Evolutionary conservation across 176 grass and related monocot genomes (phyloP), one percentile per base, ranked within the genome.

Genomic region (Rhipidocladum racemiflorum): DNA sequence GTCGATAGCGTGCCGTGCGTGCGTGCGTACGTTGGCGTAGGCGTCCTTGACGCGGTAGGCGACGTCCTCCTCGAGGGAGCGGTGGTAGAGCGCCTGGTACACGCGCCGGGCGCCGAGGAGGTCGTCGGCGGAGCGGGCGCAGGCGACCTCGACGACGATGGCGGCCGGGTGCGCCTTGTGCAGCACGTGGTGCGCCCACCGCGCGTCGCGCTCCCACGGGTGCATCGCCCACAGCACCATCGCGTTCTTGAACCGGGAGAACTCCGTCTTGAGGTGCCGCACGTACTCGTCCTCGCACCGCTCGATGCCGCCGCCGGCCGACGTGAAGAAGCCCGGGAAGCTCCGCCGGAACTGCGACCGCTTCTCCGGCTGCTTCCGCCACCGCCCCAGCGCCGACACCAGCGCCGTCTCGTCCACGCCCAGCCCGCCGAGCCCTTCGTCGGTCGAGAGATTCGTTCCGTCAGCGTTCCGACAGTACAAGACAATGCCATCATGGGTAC

Each of bases 21-120:
- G 10, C 9, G 2, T n/a, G 39, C 74, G 51, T 44, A 94, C 87
- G 44, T 30, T 81, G 43, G 76, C 89, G 67, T 72, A 84, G 85
- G 63, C 85, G 60, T 91, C 91, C 80, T 68, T 97, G 78, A 94
- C 81, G 72, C 40, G 82, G 91, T 94, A 91, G 0, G 94, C 94
- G 25, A 90, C 94, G 75, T 97, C 94, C 75, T 97, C 91, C 81
- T 97, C 94, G 20, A 97, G 78, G 35, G 91, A 97, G 48, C 59
- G 89, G 82, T 94, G 84, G 87, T 84, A 92, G 61, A 97, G 82
- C 40, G 87, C 78, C 34, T 97, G 94, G 85, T 94, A 97, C 0
- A 91, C 91, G 60, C 88, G 85, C 25, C 89, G 70, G 43, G 89
- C 85, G 67, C 91, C 87, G 75, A 97, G 91, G 18, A 97, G 85